A percentile compares a stretch with the other conserved stretches of the same genome.
Evolutionary conservation across 2,329 filamentous ascomycete species (phyloP).

Genomic region (Hirsutella minnesotensis): DNA sequence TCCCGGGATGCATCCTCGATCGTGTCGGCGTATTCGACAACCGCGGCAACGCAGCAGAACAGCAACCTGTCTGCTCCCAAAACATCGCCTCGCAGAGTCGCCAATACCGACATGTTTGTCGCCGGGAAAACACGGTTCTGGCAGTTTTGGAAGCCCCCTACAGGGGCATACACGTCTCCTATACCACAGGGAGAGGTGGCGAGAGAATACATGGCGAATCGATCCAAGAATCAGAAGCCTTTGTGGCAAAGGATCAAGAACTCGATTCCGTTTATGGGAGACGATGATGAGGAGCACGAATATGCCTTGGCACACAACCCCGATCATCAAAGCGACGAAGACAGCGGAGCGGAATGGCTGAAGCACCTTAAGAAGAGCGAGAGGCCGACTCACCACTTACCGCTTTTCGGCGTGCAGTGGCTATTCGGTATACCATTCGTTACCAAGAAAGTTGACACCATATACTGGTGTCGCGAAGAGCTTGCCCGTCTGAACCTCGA

Average conservation of each 20-base stretch:
- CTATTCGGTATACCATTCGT: slow-evolving; percentile 68
- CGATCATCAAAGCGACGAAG: slow-evolving; percentile 44
- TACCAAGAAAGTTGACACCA: slow-evolving; percentile 87
- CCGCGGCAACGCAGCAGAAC: slow-evolving; percentile 4
- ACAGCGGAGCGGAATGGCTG: slow-evolving; percentile 62
- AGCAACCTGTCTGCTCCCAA: slow-evolving; percentile 10
- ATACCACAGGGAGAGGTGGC: slow-evolving; percentile 44
- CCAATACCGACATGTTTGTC: slow-evolving; percentile 35
- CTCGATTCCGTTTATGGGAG: slow-evolving; percentile 36
- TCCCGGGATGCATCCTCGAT: slow-evolving; percentile 25
- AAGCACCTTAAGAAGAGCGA: slow-evolving; percentile 72
- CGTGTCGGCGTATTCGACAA: slow-evolving; percentile 26
- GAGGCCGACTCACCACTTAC: slow-evolving; percentile 72
- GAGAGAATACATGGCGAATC: slow-evolving; percentile 18
- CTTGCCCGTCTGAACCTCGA: slow-evolving; percentile 80
- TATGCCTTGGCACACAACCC: slow-evolving; percentile 56
- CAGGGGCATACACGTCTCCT: slow-evolving; percentile 49
- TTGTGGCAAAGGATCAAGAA: slow-evolving; percentile 38
- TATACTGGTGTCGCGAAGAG: slow-evolving; percentile 81
- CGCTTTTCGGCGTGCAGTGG: slow-evolving; percentile 51
- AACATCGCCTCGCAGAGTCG: slow-evolving; percentile 41
- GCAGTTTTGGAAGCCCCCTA: slow-evolving; percentile 53
- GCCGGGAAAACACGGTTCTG: slow-evolving; percentile 40
- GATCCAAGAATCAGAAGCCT: slow-evolving; percentile 30
- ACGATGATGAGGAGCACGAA: slow-evolving; percentile 26